A percentile compares a stretch with the other conserved stretches of the same genome.
Conservation (phyloP, 2,329 filamentous ascomycete genomes). For the Mycosphaerelloides madeirae region DNA sequence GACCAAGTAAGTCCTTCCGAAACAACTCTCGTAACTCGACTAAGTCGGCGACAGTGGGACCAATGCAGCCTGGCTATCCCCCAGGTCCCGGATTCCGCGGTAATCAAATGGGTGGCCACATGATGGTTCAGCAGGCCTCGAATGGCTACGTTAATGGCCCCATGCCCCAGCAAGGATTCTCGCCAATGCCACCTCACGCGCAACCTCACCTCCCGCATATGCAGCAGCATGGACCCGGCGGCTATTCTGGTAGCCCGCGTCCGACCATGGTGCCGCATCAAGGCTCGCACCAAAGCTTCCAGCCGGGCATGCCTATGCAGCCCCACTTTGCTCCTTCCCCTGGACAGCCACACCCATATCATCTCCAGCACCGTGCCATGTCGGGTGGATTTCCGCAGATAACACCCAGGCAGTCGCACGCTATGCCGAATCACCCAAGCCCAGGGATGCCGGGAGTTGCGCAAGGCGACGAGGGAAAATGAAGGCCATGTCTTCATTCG, state of each 20-base stretch:
- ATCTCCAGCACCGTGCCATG: constrained; percentile 28
- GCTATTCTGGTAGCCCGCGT: constrained; percentile 74
- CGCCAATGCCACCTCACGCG: constrained; percentile 60
- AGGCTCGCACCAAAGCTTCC: constrained; percentile 82
- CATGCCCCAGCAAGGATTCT: constrained; percentile 66
- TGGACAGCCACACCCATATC: constrained; percentile 23
- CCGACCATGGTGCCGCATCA: constrained; percentile 91
- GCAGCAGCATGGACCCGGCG: constrained; percentile 45
- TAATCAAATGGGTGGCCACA: constrained; percentile 57
- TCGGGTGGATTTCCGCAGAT: constrained; percentile 31
- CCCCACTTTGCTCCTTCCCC: constrained; percentile 18
- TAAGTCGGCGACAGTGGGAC: constrained; percentile 54
- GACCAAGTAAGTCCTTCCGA: constrained; percentile 21
- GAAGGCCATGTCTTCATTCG: constrained; percentile 8
- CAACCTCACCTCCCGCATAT: constrained; percentile 55
- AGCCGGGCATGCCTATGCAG: constrained; percentile 19
- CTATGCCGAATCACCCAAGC: constrained; percentile 28
- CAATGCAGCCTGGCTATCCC: constrained; percentile 32
- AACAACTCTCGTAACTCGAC: constrained; percentile 49
- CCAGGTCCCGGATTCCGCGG: constrained; percentile 17
- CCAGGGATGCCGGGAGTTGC: constrained; percentile 23
- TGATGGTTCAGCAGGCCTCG: constrained; percentile 76
- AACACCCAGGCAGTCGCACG: constrained; percentile 32
- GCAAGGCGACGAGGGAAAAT: constrained; percentile 30
- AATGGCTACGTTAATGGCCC: constrained; percentile 67